Conservation (phyloP, 768 basidiomycete genomes). For the Tricholomella constricta region DNA sequence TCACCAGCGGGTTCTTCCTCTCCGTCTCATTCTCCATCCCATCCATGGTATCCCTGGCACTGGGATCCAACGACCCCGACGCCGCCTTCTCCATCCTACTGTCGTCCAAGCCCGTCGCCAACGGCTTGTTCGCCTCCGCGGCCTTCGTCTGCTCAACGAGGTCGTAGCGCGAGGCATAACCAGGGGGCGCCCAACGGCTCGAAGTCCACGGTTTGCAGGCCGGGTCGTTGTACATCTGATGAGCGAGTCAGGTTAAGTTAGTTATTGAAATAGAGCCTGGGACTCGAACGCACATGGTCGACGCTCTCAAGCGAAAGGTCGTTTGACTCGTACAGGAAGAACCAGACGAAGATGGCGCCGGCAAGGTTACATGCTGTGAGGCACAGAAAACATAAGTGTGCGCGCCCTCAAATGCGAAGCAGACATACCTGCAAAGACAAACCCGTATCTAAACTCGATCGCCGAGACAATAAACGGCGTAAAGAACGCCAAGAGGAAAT, state of each 20-base stretch:
- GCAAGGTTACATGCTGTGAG: slow-evolving; percentile 54
- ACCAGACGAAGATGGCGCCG: slow-evolving; percentile 60
- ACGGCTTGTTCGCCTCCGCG: slow-evolving; percentile 37
- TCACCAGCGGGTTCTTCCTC: neutral
- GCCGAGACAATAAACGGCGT: slow-evolving; percentile 67
- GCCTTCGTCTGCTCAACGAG: slow-evolving; percentile 44
- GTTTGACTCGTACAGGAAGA: slow-evolving; percentile 77
- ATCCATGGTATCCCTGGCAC: too few species aligned
- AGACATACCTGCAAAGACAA: slow-evolving; percentile 61
- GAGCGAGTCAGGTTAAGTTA: too few species aligned
- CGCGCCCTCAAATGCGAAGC: neutral
- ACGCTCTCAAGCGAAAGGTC: slow-evolving; percentile 69
- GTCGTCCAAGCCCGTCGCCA: slow-evolving; percentile 1
- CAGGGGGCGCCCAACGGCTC: slow-evolving; percentile 57
- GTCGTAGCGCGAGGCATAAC: slow-evolving; percentile 49
- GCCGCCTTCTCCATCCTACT: slow-evolving; percentile 6
- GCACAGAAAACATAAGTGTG: neutral
- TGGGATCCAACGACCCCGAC: too few species aligned
- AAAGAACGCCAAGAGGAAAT: slow-evolving; percentile 75
- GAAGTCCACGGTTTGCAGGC: slow-evolving; percentile 69
- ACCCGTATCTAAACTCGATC: slow-evolving; percentile 67
- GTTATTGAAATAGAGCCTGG: too few species aligned
- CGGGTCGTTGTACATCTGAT: slow-evolving; percentile 65
- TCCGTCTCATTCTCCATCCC: too few species aligned
- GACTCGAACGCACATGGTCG: slow-evolving; percentile 50